Base-by-base conservation (phyloP, 345 rosid genomes). In the Populus davidiana region DNA sequence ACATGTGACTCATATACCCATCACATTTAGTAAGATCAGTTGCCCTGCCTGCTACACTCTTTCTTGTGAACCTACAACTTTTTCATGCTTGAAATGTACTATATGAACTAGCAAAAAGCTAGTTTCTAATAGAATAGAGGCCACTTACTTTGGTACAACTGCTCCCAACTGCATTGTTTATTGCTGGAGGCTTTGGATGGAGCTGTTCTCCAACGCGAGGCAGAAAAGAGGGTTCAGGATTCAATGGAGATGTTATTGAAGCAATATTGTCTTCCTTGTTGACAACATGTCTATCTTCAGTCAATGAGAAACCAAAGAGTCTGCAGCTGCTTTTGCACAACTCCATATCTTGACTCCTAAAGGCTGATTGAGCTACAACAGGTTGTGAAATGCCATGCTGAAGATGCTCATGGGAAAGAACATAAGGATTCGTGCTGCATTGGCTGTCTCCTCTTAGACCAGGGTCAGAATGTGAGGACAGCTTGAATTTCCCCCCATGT, bases 241-340 rank as follows among this genome's bases (percentile, higher is more conserved):
- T 79, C 70, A 81, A 59, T 4, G 82, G 33, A 77, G 88, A 69
- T 8, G 87, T 14, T 9, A 72, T 77, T 63, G 83, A 72, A 67
- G 74, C 70, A 23, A 72, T 49, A 73, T 75, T 77, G 39, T 81
- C 84, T 64, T 88, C 84, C 44, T 78, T 79, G 41, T 74, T 65
- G 0, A 87, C 36, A 47, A 74, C 79, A 78, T 79, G 86, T 35
- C 83, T 78, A 78, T 88, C 96, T 67, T 93, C 96, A 0, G 90
- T 93, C 83, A 96, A 75, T 2, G 91, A 93, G 87, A 96, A 93
- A 52, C 99, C 99, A 76, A 96, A 96, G 75, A 96, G 93, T 79
- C 97, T 89, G 86, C 99, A 96, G 78, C 96, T 89, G 77, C 90
- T 88, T 83, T 88, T 89, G 72, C 91, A 87, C 0, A 91, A 70